Conservation (phyloP, 805 yeast genomes). For the Kuraishia ogatae region DNA sequence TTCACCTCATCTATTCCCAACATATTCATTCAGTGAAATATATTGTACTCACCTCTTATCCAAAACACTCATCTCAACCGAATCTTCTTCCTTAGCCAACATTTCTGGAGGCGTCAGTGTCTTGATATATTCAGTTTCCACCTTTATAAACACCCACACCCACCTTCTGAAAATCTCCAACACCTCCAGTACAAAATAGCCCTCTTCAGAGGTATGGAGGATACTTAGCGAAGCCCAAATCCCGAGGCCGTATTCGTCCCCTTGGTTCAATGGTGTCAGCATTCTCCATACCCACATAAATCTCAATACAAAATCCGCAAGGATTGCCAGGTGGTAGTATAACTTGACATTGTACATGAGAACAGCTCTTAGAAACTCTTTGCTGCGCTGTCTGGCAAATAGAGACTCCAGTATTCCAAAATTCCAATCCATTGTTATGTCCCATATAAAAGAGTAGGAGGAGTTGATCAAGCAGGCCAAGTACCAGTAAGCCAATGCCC, state of each 20-base stretch:
- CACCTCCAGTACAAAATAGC: conserved; percentile 58
- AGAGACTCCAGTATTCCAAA: conserved; percentile 40
- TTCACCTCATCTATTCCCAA: no score
- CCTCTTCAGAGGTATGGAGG: conserved; percentile 37
- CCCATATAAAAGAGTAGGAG: conserved; percentile 81
- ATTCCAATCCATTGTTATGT: conserved; percentile 83
- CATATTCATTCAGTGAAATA: no score
- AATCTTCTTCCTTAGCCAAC: neutral
- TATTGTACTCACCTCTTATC: neutral
- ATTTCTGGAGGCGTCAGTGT: conserved; percentile 4
- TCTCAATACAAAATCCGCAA: conserved; percentile 56
- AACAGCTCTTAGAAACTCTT: conserved; percentile 18
- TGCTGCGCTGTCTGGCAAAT: conserved; percentile 8
- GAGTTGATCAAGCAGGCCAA: conserved; percentile 50
- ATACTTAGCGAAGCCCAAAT: conserved; percentile 11
- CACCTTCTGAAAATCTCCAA: conserved; percentile 79
- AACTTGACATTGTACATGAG: conserved; percentile 19
- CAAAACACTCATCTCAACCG: neutral
- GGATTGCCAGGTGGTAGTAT: conserved; percentile 49
- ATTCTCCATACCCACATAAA: conserved; percentile 68
- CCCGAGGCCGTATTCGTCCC: neutral
- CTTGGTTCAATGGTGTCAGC: conserved; percentile 15
- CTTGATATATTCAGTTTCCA: conserved; percentile 64
- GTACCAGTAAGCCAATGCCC: conserved; percentile 33
- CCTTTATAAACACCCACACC: conserved; percentile 80